phyloP scores from a whole-genome alignment of 208 protist species.

The Leishmania arabica region DNA sequence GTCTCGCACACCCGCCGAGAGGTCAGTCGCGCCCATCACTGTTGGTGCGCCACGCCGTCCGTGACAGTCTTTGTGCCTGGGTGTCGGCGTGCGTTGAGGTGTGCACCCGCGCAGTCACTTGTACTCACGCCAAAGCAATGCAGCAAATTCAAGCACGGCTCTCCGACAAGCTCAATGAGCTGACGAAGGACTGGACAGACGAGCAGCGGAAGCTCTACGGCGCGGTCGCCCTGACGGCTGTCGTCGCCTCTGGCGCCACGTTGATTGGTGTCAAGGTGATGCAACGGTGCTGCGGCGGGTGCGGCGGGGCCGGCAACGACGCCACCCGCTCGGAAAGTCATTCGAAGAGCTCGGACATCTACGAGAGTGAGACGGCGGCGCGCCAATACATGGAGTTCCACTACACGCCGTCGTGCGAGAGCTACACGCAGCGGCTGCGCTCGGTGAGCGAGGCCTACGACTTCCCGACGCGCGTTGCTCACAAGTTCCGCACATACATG shows the following conservation, averaged over 20 bases:
- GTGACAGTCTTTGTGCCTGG: not conserved
- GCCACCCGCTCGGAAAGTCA: constrained; percentile 7
- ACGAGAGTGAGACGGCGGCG: constrained; percentile 59
- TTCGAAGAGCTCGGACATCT: constrained; percentile 54
- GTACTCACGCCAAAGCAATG: not conserved
- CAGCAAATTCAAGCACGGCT: not conserved
- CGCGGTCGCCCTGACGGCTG: constrained; percentile 15
- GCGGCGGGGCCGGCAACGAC: not conserved
- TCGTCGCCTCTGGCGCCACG: constrained; percentile 7
- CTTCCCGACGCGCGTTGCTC: constrained; percentile 65
- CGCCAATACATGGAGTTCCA: constrained; percentile 89
- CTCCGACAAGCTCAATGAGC: constrained; percentile 1
- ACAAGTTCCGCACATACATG: constrained; percentile 56
- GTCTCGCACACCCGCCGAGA: not conserved
- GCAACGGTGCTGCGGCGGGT: not conserved
- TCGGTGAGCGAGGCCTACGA: constrained; percentile 62
- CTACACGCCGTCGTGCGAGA: constrained; percentile 59
- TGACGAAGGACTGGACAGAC: constrained; percentile 11
- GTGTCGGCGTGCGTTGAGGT: not conserved
- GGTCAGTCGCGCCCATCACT: not conserved
- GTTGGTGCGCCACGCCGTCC: not conserved
- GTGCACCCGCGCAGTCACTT: not conserved
- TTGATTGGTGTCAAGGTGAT: constrained; percentile 2
- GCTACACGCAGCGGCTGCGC: constrained; percentile 46
- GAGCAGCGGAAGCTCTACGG: constrained; percentile 21